Base-by-base conservation (phyloP, 768 basidiomycete species). In the Tylopilus plumbeoviolaceoides region DNA sequence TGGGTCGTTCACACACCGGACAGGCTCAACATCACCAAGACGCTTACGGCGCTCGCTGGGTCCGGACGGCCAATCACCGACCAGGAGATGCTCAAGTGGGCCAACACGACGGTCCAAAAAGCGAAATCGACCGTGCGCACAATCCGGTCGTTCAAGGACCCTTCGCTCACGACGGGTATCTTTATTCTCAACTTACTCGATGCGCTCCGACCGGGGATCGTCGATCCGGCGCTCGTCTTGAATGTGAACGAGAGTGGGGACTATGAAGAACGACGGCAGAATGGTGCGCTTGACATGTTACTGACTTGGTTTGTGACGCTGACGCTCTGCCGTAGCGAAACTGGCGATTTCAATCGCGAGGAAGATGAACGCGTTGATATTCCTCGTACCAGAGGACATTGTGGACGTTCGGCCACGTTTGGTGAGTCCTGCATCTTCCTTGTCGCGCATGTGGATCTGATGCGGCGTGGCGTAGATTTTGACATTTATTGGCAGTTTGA, bases 261-360 rank as follows among this genome's bases (percentile, higher is more conserved):
- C 45, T 94, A 92, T 61, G 97, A 98, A 57, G 91, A 94, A 43
- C 80, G 92, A 63, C 80, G 89, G 63, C 87, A 91, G 73, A 99
- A 98, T 64, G 94, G 95, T 95, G 54, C 18, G 83, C 33, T 71
- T 5, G 4, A 4, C 35, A 4, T 38, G 15, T 2, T 17, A 17
- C 7, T 18, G 7, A 9, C 8, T n/a, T 18, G n/a, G 38, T n/a
- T 0, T 38, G 38, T 11, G 18, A 18, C 5, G n/a, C 28, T 53
- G 36, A 56, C 43, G 23, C 14, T 4, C 21, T n/a, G 27, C 5
- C 17, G 35, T 57, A 97, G 95, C 95, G 15, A 98, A 98, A 81
- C 72, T 98, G 58, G 95, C 93, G 8, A 98, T 98, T 61, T 98
- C 95, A 3, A 98, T 98, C 61, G 95, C 95, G n/a, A 80, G 95